A percentile compares a stretch with the other conserved stretches of the same genome.
Evolutionary conservation across 2,329 filamentous ascomycete genomes (phyloP).

Genomic region (Bipolaris zeicola): DNA sequence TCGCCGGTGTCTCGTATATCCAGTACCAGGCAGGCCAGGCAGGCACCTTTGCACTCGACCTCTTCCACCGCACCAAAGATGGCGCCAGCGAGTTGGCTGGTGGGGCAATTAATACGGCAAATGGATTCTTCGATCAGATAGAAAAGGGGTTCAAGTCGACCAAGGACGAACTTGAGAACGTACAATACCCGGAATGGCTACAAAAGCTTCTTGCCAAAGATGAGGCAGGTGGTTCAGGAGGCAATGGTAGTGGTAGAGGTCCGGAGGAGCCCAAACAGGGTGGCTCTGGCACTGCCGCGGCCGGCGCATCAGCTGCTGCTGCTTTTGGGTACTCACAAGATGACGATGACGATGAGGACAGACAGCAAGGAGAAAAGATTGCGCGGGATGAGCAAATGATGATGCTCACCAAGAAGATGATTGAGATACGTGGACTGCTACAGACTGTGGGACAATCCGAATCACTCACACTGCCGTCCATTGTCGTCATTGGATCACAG

Average conservation of each 20-base stretch:
- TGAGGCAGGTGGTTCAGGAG: conserved; percentile 48
- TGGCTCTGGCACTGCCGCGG: conserved; percentile 62
- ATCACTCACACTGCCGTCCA: conserved; percentile 86
- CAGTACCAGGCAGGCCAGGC: conserved; percentile 94
- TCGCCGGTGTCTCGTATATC: conserved; percentile 87
- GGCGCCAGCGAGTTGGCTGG: conserved; percentile 71
- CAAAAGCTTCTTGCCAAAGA: conserved; percentile 66
- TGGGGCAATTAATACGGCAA: conserved; percentile 72
- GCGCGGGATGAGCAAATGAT: conserved; percentile 98
- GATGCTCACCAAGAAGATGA: conserved; percentile 99
- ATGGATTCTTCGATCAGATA: conserved; percentile 78
- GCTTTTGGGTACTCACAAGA: conserved; percentile 78
- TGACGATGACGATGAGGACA: conserved; percentile 70
- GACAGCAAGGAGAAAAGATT: conserved; percentile 66
- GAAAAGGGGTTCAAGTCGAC: conserved; percentile 81
- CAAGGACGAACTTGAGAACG: conserved; percentile 75
- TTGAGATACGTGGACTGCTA: conserved; percentile 92
- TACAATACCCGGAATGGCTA: conserved; percentile 76
- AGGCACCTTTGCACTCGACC: conserved; percentile 75
- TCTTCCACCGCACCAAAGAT: conserved; percentile 75
- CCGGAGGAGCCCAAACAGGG: conserved; percentile 60
- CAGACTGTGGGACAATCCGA: conserved; percentile 92
- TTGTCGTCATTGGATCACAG: conserved; percentile 98
- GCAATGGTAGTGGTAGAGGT: conserved; percentile 48
- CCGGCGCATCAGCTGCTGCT: conserved; percentile 72